Percentiles rank a stretch among this genome's conserved stretches.
Conservation (phyloP, 1,139 yeast genomes). For the Hyphopichia fennica region DNA sequence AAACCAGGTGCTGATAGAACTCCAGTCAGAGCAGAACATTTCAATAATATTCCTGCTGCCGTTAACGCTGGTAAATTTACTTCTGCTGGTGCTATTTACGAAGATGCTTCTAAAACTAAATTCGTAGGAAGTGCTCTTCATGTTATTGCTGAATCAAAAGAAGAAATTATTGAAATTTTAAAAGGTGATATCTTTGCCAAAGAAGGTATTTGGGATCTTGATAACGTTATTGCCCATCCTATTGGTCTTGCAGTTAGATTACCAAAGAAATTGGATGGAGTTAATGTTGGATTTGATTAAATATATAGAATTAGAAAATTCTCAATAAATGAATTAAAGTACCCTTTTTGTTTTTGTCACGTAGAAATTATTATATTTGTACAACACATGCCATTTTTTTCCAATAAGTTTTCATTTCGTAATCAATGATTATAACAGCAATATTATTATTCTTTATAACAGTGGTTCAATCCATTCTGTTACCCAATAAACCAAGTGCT, state of each 20-base stretch:
- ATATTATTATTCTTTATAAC: not conserved
- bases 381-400: not conserved
- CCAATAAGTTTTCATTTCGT: not conserved
- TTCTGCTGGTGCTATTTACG: conserved; percentile 65
- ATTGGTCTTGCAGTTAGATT: conserved; percentile 13
- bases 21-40: conserved; percentile 56
- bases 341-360: not conserved
- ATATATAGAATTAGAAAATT: not conserved
- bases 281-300: conserved; percentile 12
- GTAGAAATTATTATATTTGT: too few relatives aligned
- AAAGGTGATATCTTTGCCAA: conserved; percentile 55
- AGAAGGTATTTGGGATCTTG: conserved; percentile 67
- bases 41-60: conserved; percentile 51
- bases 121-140: conserved; percentile 75
- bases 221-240: conserved; percentile 53
- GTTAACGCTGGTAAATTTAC: conserved; percentile 57
- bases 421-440: not conserved
- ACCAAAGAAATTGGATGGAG: conserved; percentile 27
- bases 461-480: not conserved
- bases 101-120: conserved; percentile 47
- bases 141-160: conserved; percentile 59
- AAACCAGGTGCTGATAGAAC: conserved; percentile 63
- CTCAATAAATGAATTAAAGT: too few relatives aligned
- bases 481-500: not conserved
- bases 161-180: conserved; percentile 58